Conservation (phyloP, 164 flowering plant species). For the Cinnamomum chago region DNA sequence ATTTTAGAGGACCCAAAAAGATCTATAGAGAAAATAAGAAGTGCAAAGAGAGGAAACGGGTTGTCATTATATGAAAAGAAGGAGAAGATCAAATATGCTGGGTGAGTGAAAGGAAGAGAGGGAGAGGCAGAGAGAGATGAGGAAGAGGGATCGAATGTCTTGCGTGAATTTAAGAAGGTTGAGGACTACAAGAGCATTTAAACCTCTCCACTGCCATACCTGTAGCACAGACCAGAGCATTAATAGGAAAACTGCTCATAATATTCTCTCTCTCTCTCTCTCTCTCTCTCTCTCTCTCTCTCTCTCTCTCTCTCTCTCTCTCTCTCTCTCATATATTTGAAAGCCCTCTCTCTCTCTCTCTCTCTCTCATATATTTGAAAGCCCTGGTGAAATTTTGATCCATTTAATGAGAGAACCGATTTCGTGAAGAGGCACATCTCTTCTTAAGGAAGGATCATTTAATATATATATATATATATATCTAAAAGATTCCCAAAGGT, state of each 20-base stretch:
- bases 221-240: conserved; percentile 42
- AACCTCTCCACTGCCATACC: conserved; percentile 50
- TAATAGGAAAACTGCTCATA: conserved; percentile 17
- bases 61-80: neutral
- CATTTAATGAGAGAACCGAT: neutral
- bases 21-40: too few relatives aligned
- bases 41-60: neutral
- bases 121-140: conserved; percentile 3
- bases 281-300: neutral
- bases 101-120: neutral
- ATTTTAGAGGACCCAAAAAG: conserved; percentile 3
- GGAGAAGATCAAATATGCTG: too few relatives aligned
- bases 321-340: too few relatives aligned
- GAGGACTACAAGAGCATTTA: conserved; percentile 44
- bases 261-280: neutral
- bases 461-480: too few relatives aligned
- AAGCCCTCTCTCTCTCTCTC: neutral
- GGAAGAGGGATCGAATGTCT: conserved; percentile 32
- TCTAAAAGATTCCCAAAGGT: neutral
- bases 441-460: neutral
- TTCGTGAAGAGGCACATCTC: neutral
- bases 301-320: neutral
- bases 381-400: neutral
- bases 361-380: neutral
- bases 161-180: conserved; percentile 32